Base-by-base conservation (phyloP, 2,329 filamentous ascomycete species). In the Pseudocercospora cruenta region DNA sequence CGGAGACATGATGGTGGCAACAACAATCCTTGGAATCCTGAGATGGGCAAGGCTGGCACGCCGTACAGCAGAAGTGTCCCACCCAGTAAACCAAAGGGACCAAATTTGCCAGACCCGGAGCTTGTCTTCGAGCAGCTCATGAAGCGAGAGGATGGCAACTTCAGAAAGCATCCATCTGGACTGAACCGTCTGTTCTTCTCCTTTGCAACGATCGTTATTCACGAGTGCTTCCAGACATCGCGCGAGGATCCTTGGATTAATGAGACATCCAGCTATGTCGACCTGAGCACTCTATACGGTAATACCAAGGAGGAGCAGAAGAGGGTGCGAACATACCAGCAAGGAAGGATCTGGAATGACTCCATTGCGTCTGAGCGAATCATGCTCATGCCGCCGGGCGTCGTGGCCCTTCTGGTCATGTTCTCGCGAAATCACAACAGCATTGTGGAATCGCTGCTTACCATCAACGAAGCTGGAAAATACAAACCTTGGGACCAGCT, bases 1-100 rank as follows among this genome's bases (percentile, higher is more conserved):
- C 74, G 82, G 68, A 72, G 77, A 66, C 79, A 82, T 66, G 82
- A 84, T 67, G 82, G 82, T 4, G 76, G 80, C 39, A 75, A 76
- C 21, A 84, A 84, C 70, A 85, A 58, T 24, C 55, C 55, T 4
- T 83, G 82, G 79, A 70, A 77, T 47, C 83, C 83, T 1, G 81
- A 85, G 60, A 82, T 86, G 77, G 84, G 84, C 68, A 85, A 84
- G 70, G 84, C 84, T 14, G 83, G 83, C 5, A 78, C 80, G 2
- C 80, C 81, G 2, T 84, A 83, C 70, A 73, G 76, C 19, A 77
- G 82, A 62, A 83, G 74, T 59, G 82, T 83, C 9, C 81, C 81
- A 19, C 81, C 82, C 0, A 70, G 77, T 67, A 82, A 82, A 70
- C 78, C 82, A 4, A 84, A 85, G 72, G 83, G 83, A n/a, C 79